Conservation (phyloP, 2,329 filamentous ascomycete genomes). For the Fusarium penzigii region DNA sequence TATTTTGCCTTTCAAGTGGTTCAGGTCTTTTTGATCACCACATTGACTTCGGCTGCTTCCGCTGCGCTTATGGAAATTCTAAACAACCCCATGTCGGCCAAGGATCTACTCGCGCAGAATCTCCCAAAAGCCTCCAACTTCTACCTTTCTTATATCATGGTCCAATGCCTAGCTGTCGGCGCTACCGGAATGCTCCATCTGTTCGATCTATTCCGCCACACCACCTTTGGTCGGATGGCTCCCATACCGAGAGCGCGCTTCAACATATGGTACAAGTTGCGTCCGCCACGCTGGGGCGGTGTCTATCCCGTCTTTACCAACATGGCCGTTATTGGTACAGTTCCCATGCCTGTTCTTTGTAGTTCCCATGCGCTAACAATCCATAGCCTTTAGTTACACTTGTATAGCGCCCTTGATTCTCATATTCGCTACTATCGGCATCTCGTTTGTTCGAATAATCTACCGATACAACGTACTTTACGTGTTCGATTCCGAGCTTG, state of each 20-base stretch:
- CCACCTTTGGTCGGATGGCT: conserved; percentile 68
- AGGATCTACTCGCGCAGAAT: conserved; percentile 67
- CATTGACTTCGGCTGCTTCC: conserved; percentile 77
- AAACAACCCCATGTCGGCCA: conserved; percentile 60
- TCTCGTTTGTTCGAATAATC: conserved; percentile 80
- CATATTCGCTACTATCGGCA: conserved; percentile 76
- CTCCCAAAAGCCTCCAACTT: conserved; percentile 89
- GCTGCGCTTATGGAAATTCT: conserved; percentile 65
- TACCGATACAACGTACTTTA: conserved; percentile 92
- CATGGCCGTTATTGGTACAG: conserved; percentile 73
- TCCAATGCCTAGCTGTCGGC: conserved; percentile 84
- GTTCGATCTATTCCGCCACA: conserved; percentile 58
- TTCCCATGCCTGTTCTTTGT: conserved; percentile 23
- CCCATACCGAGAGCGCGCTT: conserved; percentile 82
- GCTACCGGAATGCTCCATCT: conserved; percentile 72
- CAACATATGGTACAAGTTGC: conserved; percentile 71
- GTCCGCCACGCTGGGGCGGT: conserved; percentile 80
- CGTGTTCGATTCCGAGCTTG: conserved; percentile 77
- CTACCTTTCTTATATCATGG: conserved; percentile 89
- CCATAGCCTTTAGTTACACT: conserved; percentile 76
- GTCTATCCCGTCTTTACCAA: conserved; percentile 80
- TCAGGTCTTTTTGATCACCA: conserved; percentile 88
- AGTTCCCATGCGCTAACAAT: conserved; percentile 1
- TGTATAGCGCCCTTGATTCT: conserved; percentile 85
- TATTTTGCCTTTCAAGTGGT: conserved; percentile 92